These are phyloP conservation scores for Aspergillus sojae DNA, from an alignment of 2,329 filamentous ascomycete species.

Conservation along the genomic window DNA sequence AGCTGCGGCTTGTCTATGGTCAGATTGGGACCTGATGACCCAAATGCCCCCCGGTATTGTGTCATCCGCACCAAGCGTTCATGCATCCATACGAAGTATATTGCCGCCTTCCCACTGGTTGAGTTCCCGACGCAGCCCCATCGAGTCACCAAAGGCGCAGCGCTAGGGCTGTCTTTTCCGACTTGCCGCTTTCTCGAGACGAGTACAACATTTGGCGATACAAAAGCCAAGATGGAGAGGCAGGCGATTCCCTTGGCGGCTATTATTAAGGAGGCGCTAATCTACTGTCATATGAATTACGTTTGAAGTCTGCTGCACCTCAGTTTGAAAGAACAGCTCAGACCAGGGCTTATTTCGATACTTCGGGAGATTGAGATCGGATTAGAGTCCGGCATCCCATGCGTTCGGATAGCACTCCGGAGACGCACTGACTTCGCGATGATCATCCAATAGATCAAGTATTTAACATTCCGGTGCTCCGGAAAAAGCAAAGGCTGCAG, in stretches of 20 bases:
- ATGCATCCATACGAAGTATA: neutral
- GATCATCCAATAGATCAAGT: neutral
- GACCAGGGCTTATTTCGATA: neutral
- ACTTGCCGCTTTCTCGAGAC: neutral
- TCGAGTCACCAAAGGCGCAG: neutral
- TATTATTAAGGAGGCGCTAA: neutral
- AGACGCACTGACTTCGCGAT: neutral
- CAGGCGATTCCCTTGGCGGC: neutral
- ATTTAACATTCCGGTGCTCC: neutral
- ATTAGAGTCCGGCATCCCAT: neutral
- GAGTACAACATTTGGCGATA: neutral
- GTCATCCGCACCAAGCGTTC: neutral
- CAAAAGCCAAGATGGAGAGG: no score
- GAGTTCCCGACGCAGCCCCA: neutral
- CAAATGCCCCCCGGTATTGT: slow-evolving; percentile 2
- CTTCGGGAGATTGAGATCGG: neutral
- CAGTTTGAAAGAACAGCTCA: neutral
- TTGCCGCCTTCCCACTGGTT: neutral
- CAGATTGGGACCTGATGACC: slow-evolving; percentile 1
- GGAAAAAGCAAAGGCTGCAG: neutral
- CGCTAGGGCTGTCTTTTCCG: neutral
- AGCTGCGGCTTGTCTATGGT: neutral
- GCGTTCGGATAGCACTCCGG: neutral
- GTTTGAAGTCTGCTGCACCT: neutral
- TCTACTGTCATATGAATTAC: neutral